A percentile compares a stretch with the other conserved stretches of the same genome.
These are phyloP conservation scores for Colletotrichum eremochloae DNA, from an alignment of 2,329 filamentous ascomycete species.

Conservation along the genomic window DNA sequence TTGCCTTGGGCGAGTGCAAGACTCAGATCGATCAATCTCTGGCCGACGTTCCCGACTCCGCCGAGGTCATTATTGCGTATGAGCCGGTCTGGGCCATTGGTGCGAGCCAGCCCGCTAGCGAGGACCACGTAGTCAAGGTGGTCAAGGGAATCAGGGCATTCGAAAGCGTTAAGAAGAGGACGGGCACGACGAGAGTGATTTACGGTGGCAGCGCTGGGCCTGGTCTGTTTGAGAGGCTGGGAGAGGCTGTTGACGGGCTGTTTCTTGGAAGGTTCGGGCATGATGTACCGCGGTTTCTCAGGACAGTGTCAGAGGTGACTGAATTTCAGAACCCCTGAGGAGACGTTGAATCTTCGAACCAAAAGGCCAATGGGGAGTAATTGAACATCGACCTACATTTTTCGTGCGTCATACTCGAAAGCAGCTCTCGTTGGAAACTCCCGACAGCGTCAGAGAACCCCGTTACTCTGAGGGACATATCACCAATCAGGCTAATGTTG, in stretches of 20 bases:
- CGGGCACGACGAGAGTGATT: conserved; percentile 75
- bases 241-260: conserved; percentile 80
- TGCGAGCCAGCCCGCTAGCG: conserved; percentile 76
- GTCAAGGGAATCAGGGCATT: conserved; percentile 72
- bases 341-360: not conserved
- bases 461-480: too few relatives aligned
- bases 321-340: conserved; percentile 8
- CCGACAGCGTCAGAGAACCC: not conserved
- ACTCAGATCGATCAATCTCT: conserved; percentile 76
- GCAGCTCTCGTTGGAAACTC: not conserved
- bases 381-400: not conserved
- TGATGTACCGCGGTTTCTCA: conserved; percentile 77
- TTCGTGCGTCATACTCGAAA: not conserved
- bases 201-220: conserved; percentile 89
- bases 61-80: conserved; percentile 83
- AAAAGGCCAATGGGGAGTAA: not conserved
- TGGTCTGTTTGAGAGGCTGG: conserved; percentile 78
- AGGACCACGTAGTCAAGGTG: conserved; percentile 80
- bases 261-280: conserved; percentile 88
- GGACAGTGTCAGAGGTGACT: conserved; percentile 80
- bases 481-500: too few relatives aligned
- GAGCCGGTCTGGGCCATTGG: conserved; percentile 94
- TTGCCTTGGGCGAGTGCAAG: conserved; percentile 75
- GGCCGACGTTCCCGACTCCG: conserved; percentile 68
- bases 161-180: conserved; percentile 63